Conservation (phyloP, 2,329 filamentous ascomycete species). For the Xylariaceae sp. region DNA sequence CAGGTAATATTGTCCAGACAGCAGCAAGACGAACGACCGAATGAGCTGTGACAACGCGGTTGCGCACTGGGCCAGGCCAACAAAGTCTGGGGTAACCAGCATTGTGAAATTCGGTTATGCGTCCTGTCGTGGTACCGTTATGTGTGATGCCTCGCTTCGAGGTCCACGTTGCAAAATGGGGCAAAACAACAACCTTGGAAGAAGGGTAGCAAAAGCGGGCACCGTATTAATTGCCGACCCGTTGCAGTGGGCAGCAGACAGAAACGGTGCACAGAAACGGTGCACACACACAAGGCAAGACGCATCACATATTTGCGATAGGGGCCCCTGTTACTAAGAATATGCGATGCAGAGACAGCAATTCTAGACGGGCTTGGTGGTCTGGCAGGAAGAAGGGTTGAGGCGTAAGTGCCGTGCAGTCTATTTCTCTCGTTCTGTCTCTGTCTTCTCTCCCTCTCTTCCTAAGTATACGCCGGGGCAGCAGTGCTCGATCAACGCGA, state of each 20-base stretch:
- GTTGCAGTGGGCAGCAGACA: background rate
- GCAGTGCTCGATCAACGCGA: background rate
- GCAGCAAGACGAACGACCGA: background rate
- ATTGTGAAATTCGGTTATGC: slow-evolving; percentile 11
- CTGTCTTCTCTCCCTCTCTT: background rate
- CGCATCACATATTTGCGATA: slow-evolving; percentile 5
- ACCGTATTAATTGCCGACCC: slow-evolving; percentile 7
- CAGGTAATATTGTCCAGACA: background rate
- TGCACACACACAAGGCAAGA: slow-evolving; percentile 1
- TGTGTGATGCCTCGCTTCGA: slow-evolving; percentile 10
- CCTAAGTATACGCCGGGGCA: slow-evolving; percentile 2
- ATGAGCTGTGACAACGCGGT: background rate
- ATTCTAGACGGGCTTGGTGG: background rate
- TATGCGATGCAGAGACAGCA: background rate
- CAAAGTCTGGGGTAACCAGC: slow-evolving; percentile 15
- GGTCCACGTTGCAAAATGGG: slow-evolving; percentile 1
- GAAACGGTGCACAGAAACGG: background rate
- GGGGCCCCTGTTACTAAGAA: background rate
- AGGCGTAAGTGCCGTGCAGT: background rate
- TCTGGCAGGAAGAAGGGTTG: background rate
- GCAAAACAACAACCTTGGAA: no score
- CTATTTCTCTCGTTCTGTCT: background rate
- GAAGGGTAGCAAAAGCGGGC: background rate
- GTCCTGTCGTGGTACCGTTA: slow-evolving; percentile 17
- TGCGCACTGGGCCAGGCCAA: background rate